Evolutionary conservation across 2,329 filamentous ascomycete genomes (phyloP).

Genomic region (Periconia sp.): DNA sequence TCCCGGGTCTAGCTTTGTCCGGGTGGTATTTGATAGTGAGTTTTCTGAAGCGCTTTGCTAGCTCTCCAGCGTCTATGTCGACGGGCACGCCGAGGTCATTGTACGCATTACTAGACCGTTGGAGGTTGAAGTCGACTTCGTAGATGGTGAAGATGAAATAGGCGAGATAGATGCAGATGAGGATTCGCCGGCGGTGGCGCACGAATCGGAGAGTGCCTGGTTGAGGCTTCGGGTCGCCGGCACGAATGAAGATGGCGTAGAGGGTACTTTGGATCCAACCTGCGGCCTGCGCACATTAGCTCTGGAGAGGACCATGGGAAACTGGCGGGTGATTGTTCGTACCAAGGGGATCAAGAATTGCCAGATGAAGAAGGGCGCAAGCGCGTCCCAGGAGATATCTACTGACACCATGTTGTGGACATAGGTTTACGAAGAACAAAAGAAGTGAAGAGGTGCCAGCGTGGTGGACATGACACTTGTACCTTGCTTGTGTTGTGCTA

Average conservation of each 20-base stretch:
- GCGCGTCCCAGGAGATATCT: conserved; percentile 32
- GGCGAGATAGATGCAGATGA: conserved; percentile 75
- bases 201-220: conserved; percentile 69
- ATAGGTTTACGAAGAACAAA: background rate
- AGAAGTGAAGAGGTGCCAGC: background rate
- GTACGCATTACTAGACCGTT: conserved; percentile 75
- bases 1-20: conserved; percentile 65
- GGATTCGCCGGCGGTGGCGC: conserved; percentile 77
- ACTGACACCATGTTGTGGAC: conserved; percentile 20
- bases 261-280: conserved; percentile 69
- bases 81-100: conserved; percentile 70
- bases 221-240: conserved; percentile 75
- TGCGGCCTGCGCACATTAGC: conserved; percentile 30
- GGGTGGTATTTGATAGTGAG: conserved; percentile 69
- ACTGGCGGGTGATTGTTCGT: background rate
- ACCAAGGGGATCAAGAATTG: conserved; percentile 40
- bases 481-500: background rate
- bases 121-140: conserved; percentile 83
- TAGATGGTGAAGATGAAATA: conserved; percentile 93
- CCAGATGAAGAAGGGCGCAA: conserved; percentile 37
- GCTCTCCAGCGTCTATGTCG: conserved; percentile 68
- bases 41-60: conserved; percentile 84
- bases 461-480: background rate
- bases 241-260: conserved; percentile 86
- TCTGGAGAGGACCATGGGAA: background rate